Base-by-base conservation (phyloP, 2,329 filamentous ascomycete genomes). In the Aspergillus fumigatus region DNA sequence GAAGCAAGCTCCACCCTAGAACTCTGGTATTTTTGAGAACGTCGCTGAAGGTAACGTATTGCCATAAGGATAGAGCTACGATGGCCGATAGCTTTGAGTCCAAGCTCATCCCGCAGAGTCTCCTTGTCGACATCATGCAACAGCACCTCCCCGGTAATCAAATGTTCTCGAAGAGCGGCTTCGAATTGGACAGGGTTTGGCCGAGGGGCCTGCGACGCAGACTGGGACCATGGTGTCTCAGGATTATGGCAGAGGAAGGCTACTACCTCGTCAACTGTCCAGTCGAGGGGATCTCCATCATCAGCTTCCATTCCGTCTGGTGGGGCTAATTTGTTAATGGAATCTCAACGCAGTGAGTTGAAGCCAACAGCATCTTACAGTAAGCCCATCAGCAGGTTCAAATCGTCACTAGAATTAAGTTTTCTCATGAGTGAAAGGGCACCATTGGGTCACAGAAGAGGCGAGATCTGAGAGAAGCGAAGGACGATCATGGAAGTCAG, bases 251-350 rank as follows among this genome's bases (percentile, higher is more conserved):
- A 90, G 3, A 95, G 77, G 65, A 87, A 85, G 17, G 78, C 70
- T 9, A 88, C 81, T 10, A 95, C 84, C 38, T 85, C 80, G 40
- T 88, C 84, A 32, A 86, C 79, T 38, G 82, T 81, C 91, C 91
- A 96, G 53, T 81, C 67, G 71, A 86, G 88, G n/a, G 91, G 90
- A 73, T 96, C 90, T 17, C 71, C 70, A 50, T 72, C 71, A 52
- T 58, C 59, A 26, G 60, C 53, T 21, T 62, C 53, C 71, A 73
- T 73, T 19, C 52, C 52, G 50, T 25, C 50, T 56, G 59, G 55
- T 57, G 64, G 49, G 10, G 23, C 9, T n/a, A 19, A 26, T 14
- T 25, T 17, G 21, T 40, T 32, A 38, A 51, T 51, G 38, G 23
- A 19, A 32, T 40, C 32, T 25, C n/a, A 17, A 51, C 25, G 40